Percentiles rank a stretch among this genome's conserved stretches.
Evolutionary conservation across 306 rosid species (phyloP).

Genomic region (Prunus armeniaca): DNA sequence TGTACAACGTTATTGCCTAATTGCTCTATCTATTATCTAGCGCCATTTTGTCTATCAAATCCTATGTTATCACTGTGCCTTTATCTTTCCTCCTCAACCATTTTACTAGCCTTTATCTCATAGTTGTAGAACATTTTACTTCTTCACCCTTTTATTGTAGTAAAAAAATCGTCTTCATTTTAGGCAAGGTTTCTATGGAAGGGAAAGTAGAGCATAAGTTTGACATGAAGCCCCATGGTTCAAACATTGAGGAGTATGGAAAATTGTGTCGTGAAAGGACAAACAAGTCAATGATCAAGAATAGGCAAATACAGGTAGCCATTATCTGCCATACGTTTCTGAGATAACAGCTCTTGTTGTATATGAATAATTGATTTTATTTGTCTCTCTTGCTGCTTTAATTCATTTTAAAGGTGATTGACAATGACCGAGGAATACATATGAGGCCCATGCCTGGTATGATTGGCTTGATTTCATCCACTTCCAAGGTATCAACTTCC

Average conservation of each 20-base stretch:
- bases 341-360: constrained; percentile 7
- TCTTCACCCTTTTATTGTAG: constrained; percentile 10
- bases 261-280: constrained; percentile 96
- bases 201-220: constrained; percentile 97
- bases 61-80: neutral
- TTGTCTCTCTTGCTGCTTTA: constrained; percentile 26
- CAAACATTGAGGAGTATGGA: constrained; percentile 86
- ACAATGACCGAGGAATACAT: constrained; percentile 81
- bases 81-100: neutral
- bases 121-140: neutral
- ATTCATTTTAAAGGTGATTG: constrained; percentile 64
- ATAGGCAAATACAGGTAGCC: constrained; percentile 83
- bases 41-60: neutral
- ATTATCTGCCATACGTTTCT: constrained; percentile 17
- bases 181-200: constrained; percentile 77
- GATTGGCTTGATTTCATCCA: constrained; percentile 79
- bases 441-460: constrained; percentile 99
- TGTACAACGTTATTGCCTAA: neutral
- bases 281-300: constrained; percentile 74
- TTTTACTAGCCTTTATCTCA: neutral
- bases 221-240: constrained; percentile 96
- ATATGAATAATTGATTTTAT: constrained; percentile 2
- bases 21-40: neutral
- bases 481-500: constrained; percentile 66
- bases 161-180: constrained; percentile 22